Percentiles rank a stretch among this genome's conserved stretches.
Conservation (phyloP, 192 early-diverging fungal genomes). For the Umbelopsis sp. region DNA sequence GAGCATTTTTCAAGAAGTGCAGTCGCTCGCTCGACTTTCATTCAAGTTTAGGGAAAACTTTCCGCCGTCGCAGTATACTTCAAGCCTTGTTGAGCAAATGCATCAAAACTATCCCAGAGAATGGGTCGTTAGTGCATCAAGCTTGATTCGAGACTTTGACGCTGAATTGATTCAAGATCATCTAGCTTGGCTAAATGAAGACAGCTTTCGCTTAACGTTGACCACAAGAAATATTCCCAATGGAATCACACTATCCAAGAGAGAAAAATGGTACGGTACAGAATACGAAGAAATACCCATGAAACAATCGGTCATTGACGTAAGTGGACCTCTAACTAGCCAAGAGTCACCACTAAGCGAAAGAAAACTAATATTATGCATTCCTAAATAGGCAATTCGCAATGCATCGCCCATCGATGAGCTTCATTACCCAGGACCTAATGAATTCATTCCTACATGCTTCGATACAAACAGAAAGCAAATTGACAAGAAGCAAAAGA, state of each 20-base stretch:
- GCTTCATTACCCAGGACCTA: constrained; percentile 51
- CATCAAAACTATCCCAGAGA: constrained; percentile 71
- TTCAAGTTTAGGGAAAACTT: constrained; percentile 79
- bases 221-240: constrained; percentile 43
- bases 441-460: constrained; percentile 84
- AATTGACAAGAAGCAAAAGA: constrained; percentile 16
- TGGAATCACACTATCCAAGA: constrained; percentile 48
- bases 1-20: constrained; percentile 85
- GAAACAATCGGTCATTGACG: constrained; percentile 50
- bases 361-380: not conserved
- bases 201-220: constrained; percentile 64
- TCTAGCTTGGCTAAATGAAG: constrained; percentile 57
- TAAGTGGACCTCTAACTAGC: constrained; percentile 20
- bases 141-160: constrained; percentile 62
- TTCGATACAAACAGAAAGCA: constrained; percentile 58
- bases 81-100: constrained; percentile 71
- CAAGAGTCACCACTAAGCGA: not conserved
- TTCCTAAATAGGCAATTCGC: not conserved
- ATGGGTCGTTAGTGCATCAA: constrained; percentile 64
- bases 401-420: not conserved
- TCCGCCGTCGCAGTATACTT: constrained; percentile 61
- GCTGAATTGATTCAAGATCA: constrained; percentile 64
- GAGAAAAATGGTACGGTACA: constrained; percentile 81
- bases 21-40: constrained; percentile 40
- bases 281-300: constrained; percentile 73